Percentiles rank a stretch among this genome's conserved stretches.
phyloP scores from a whole-genome alignment of 257 asterid species.

The Osmanthus fragrans region DNA sequence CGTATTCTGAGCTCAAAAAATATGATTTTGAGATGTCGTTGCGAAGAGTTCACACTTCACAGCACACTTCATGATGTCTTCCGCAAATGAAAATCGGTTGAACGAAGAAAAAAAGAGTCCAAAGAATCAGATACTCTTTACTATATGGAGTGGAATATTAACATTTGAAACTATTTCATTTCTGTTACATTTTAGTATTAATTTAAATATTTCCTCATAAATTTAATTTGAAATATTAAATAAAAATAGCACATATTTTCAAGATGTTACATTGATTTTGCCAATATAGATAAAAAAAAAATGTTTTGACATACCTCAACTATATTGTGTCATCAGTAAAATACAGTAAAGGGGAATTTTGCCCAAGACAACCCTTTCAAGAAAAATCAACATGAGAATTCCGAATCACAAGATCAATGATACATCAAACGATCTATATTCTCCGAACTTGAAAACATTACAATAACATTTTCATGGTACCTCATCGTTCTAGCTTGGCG shows the following conservation, averaged over 20 bases:
- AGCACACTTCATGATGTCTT: not conserved
- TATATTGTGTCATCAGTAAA: not conserved
- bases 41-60: not conserved
- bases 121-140: too few species aligned
- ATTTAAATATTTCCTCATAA: too few species aligned
- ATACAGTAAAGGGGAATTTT: not conserved
- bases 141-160: too few species aligned
- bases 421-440: not conserved
- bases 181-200: too few species aligned
- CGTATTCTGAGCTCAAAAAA: not conserved
- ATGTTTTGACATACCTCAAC: too few species aligned
- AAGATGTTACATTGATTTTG: too few species aligned
- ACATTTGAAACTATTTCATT: too few species aligned
- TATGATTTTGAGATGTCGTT: not conserved
- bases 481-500: conserved; percentile 52
- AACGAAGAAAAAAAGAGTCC: not conserved
- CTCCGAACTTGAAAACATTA: not conserved
- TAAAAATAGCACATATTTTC: too few species aligned
- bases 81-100: not conserved
- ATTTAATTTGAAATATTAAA: too few species aligned
- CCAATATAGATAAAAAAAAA: too few species aligned
- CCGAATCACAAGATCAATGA: not conserved
- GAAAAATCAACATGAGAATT: not conserved
- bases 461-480: not conserved
- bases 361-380: not conserved